Base-by-base conservation (phyloP, 2,329 filamentous ascomycete genomes). In the Capronia coronata region DNA sequence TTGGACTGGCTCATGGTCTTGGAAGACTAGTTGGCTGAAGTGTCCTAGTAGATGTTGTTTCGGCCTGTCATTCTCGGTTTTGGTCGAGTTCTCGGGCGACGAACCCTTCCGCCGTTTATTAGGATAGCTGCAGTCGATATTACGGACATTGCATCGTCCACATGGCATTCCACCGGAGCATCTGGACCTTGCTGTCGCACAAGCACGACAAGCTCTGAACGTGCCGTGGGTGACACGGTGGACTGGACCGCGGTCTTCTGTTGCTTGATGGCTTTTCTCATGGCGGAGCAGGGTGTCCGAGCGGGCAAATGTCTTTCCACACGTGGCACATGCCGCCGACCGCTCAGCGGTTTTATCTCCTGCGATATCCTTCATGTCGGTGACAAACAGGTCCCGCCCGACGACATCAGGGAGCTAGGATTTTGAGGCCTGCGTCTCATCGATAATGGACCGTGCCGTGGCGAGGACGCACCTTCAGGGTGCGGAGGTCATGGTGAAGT, bases 171-270 rank as follows among this genome's bases (percentile, higher is more conserved):
- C 54, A 5, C 59, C 59, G 1, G 56, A 59, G 43, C 59, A 61
- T 39, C 56, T 59, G 2, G 68, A 67, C 57, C 68, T 61, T 25
- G 68, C 68, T 10, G 63, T 61, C 22, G 68, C 68, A 42, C 68
- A 70, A 48, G 65, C 63, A 46, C 61, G 68, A 44, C 68, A 70
- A 2, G 68, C 68, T 32, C 68, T 62, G 43, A 70, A 70, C 2
- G 68, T 70, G 45, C 68, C 69, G 45, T 68, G 64, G 1, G 67
- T 70, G 45, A 70, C 69, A 2, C 68, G 63, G 46, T 70, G 68
- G 3, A 65, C 59, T 3, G 52, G 59, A n/a, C 61, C 67, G 10
- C 55, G 47, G 43, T 54, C 55, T 29, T 52, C 48, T 18, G 62
- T 57, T 16, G 64, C 63, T 61, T 69, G 68, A 43, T 70, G 68